phyloP scores from a whole-genome alignment of 2,329 filamentous ascomycete genomes.

The Cladosporium velox region DNA sequence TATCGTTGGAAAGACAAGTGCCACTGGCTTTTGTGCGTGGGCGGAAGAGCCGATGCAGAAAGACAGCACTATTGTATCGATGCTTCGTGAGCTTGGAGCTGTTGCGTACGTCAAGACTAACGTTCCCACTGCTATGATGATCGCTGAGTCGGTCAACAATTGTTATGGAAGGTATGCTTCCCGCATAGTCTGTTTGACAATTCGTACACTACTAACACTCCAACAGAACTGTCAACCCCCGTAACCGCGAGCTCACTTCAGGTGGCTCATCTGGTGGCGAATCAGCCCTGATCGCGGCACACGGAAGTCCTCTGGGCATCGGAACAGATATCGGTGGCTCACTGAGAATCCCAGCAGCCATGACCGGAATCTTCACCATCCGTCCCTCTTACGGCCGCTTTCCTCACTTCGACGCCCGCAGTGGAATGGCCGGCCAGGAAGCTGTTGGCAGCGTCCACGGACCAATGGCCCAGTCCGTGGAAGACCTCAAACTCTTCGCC shows the following conservation, averaged over 20 bases:
- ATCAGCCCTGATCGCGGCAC: slow-evolving; percentile 61
- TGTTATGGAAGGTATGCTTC: slow-evolving; percentile 56
- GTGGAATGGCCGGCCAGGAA: slow-evolving; percentile 66
- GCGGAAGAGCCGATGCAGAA: slow-evolving; percentile 59
- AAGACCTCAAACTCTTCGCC: slow-evolving; percentile 51
- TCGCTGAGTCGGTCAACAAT: slow-evolving; percentile 67
- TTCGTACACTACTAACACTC: neutral
- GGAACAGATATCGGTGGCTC: slow-evolving; percentile 66
- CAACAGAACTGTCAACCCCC: slow-evolving; percentile 54
- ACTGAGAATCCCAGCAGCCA: slow-evolving; percentile 58
- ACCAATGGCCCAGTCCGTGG: slow-evolving; percentile 59
- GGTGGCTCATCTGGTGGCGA: slow-evolving; percentile 71
- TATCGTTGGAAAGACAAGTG: slow-evolving; percentile 60
- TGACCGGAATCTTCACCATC: slow-evolving; percentile 60
- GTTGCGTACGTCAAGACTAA: slow-evolving; percentile 72
- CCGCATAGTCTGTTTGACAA: neutral
- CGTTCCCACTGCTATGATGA: slow-evolving; percentile 70
- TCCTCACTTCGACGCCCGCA: slow-evolving; percentile 56
- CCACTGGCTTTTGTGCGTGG: slow-evolving; percentile 64
- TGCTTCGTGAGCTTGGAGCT: slow-evolving; percentile 62
- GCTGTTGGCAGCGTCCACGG: slow-evolving; percentile 65
- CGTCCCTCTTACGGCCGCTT: slow-evolving; percentile 62
- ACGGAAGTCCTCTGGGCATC: slow-evolving; percentile 62
- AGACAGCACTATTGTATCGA: slow-evolving; percentile 59
- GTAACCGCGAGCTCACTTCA: slow-evolving; percentile 59